These are phyloP conservation scores for Podospora didyma DNA, from an alignment of 495 filamentous ascomycete genomes.

Conservation along the genomic window DNA sequence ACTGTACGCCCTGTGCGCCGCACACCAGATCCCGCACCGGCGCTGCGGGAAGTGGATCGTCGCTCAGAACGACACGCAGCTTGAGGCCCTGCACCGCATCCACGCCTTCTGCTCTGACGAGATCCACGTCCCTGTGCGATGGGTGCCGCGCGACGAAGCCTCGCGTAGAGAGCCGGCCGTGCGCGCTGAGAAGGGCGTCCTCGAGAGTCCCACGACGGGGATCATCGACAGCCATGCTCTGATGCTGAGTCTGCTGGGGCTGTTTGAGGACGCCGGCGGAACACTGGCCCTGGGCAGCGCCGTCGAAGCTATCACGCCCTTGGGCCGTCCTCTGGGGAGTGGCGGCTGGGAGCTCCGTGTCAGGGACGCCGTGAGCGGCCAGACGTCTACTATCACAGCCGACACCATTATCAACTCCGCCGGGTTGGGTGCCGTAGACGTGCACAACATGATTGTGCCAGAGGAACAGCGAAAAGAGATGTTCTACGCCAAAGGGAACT, in stretches of 20 bases:
- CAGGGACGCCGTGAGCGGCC: constrained; percentile 39
- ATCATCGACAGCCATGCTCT: constrained; percentile 85
- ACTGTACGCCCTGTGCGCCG: constrained; percentile 74
- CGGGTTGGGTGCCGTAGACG: constrained; percentile 67
- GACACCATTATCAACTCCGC: constrained; percentile 82
- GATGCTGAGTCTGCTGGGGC: constrained; percentile 74
- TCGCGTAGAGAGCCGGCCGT: constrained; percentile 66
- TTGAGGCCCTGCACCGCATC: constrained; percentile 58
- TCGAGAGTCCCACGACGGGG: constrained; percentile 80
- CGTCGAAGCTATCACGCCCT: constrained; percentile 56
- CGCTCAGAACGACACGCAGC: constrained; percentile 71
- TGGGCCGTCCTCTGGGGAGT: constrained; percentile 41
- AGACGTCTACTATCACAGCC: constrained; percentile 58
- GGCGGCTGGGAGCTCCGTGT: constrained; percentile 41
- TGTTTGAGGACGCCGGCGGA: constrained; percentile 73
- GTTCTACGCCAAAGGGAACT: constrained; percentile 90
- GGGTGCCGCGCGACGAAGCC: constrained; percentile 60
- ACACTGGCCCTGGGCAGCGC: constrained; percentile 60
- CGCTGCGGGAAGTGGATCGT: constrained; percentile 93
- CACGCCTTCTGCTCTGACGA: constrained; percentile 58
- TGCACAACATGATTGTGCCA: constrained; percentile 82
- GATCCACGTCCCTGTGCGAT: constrained; percentile 69
- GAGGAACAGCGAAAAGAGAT: constrained; percentile 50
- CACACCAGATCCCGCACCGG: constrained; percentile 61
- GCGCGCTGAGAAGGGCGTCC: constrained; percentile 64